These are phyloP conservation scores for Calonectria leucothoes DNA, from an alignment of 2,329 filamentous ascomycete genomes.

Conservation along the genomic window DNA sequence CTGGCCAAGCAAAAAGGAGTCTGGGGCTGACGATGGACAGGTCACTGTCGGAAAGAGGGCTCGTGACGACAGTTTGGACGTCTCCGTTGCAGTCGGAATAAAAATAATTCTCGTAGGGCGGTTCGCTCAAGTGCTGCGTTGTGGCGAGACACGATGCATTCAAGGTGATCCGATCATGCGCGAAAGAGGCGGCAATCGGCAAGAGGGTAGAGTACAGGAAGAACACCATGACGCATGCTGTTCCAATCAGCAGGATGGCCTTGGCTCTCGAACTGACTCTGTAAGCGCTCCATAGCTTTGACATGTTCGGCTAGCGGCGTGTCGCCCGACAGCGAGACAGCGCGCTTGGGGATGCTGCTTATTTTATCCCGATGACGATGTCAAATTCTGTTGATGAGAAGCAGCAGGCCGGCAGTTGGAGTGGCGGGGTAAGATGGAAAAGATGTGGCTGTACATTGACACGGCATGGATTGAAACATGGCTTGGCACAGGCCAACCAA, in stretches of 20 bases:
- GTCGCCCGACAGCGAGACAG: neutral
- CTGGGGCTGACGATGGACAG: slow-evolving; percentile 66
- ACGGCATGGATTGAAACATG: neutral
- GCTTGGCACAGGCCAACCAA: neutral
- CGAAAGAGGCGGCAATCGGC: neutral
- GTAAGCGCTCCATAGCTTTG: neutral
- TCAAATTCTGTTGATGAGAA: neutral
- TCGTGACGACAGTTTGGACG: slow-evolving; percentile 71
- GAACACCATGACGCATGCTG: neutral
- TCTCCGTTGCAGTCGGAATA: slow-evolving; percentile 72
- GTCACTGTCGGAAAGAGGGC: slow-evolving; percentile 64
- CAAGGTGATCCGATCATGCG: neutral
- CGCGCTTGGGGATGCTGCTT: neutral
- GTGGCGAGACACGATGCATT: neutral
- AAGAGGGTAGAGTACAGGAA: neutral
- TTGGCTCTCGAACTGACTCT: neutral
- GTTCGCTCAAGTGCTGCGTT: slow-evolving; percentile 57
- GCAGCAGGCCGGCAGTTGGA: neutral
- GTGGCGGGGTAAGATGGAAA: neutral
- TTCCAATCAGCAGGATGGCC: neutral
- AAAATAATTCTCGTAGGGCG: slow-evolving; percentile 74
- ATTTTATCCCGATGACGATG: neutral
- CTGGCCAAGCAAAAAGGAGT: slow-evolving; percentile 72
- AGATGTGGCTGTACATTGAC: neutral
- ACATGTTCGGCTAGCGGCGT: neutral